phyloP scores from a whole-genome alignment of 2,329 filamentous ascomycete species.

The Cercospora beticola region DNA sequence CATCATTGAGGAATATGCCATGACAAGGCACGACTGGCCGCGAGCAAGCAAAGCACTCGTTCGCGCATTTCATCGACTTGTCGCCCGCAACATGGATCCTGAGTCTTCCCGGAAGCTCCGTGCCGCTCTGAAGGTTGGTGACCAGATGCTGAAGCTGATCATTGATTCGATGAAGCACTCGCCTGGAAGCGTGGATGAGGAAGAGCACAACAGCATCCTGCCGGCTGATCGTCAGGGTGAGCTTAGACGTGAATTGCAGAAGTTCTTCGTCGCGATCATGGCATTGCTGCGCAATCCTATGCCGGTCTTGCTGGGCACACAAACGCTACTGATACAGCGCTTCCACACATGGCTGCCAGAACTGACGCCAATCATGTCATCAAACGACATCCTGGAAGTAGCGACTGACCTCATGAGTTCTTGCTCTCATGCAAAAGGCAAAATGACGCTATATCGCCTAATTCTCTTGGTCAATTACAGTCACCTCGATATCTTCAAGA shows the following conservation, averaged over 20 bases:
- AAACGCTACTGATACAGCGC: constrained; percentile 92
- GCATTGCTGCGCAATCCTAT: constrained; percentile 83
- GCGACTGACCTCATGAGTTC: constrained; percentile 93
- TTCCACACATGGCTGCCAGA: constrained; percentile 98
- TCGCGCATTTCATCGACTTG: constrained; percentile 77
- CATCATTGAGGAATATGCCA: constrained; percentile 86
- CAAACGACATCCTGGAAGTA: constrained; percentile 84
- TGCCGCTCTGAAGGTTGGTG: constrained; percentile 90
- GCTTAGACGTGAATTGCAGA: constrained; percentile 80
- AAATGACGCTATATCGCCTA: constrained; percentile 87
- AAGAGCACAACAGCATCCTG: constrained; percentile 13
- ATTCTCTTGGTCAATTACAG: constrained; percentile 91
- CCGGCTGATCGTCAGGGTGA: constrained; percentile 55
- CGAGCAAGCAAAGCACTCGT: constrained; percentile 87
- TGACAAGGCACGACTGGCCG: constrained; percentile 86
- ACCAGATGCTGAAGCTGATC: constrained; percentile 91
- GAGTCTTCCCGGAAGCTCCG: constrained; percentile 81
- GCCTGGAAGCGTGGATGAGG: constrained; percentile 6
- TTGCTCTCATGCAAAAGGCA: constrained; percentile 81
- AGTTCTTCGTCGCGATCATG: constrained; percentile 87
- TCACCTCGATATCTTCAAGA: constrained; percentile 74
- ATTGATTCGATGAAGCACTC: constrained; percentile 80
- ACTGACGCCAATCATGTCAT: constrained; percentile 70
- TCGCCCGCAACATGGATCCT: constrained; percentile 78
- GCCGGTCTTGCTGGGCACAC: constrained; percentile 84